Evolutionary conservation across 2,329 filamentous ascomycete genomes (phyloP), one percentile per base, ranked within the genome.

Genomic region (Xenosphaeropsis pyriputrescens): DNA sequence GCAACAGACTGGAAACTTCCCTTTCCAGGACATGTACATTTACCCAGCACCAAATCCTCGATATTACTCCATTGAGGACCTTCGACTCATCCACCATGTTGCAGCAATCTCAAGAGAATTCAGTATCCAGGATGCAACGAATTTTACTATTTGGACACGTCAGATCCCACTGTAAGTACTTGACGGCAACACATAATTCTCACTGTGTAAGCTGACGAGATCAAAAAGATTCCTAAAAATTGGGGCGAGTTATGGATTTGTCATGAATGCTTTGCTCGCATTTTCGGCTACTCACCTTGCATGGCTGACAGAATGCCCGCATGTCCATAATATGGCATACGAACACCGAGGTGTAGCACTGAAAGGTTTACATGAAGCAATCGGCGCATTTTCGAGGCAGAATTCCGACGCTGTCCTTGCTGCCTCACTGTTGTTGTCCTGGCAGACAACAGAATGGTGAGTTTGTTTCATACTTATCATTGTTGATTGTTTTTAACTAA

Each of bases 381-480:
- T 96, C 48, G 75, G 78, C 33, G 70, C 72, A 15, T 95, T 96
- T 59, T 93, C 83, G 2, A 77, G 76, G 49, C 76, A 81, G 37
- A 93, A 86, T 43, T 89, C 85, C 2, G 89, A 98, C 60, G 86
- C 88, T 32, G 79, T 95, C 44, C 70, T 98, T 39, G 89, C 88
- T 18, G 85, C 88, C 22, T 95, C 89, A 18, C 75, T 95, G 33
- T 72, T 96, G 35, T 70, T 98, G 36, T 93, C 88, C 29, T 96
- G 91, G 88, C 89, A 96, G 63, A 84, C 85, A 39, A 91, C 80
- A 42, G 89, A 96, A 64, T 96, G 88, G 89, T 93, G 70, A 67
- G 79, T 64, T 53, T 40, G 41, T 26, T 26, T 26, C 22, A 26
- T 26, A 5, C 22, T 26, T 26, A 26, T 26, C 22, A 26, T 26